Base-by-base conservation (phyloP, 2,329 filamentous ascomycete species). In the Stagonosporopsis cucurbitacearum region DNA sequence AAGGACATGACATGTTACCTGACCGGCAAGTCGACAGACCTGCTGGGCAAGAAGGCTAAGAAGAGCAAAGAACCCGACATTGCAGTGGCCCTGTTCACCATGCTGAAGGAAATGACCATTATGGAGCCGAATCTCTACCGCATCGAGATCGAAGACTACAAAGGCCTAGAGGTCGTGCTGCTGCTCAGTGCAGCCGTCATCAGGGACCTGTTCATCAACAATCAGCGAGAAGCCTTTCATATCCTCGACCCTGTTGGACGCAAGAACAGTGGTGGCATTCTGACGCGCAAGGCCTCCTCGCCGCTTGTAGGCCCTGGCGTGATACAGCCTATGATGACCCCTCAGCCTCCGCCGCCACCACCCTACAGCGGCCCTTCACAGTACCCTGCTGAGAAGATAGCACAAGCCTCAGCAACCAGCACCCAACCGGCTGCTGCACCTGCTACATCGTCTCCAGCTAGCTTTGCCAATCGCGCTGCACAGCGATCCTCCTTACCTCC, bases 71-170 rank as follows among this genome's bases (percentile, higher is more conserved):
- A 99, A 73, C 94, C 95, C 0, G 95, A 98, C 76, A 98, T 98
- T 65, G 93, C 92, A 0, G 83, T 98, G n/a, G 92, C 92, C 2
- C 84, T 98, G 66, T 96, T 93, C 80, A 71, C 72, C 63, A 83
- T 84, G 17, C 81, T 88, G 23, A 88, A 86, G 64, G 90, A 93
- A 65, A 77, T 98, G 55, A 96, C 93, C 2, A 83, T 99, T 37
- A 97, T 98, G 79, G 91, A 99, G 75, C 91, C 94, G 5, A 98
- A 98, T 71, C 82, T 98, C 70, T 88, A 89, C 58, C 84, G 95
- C 6, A 89, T 98, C 11, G 93, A 98, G 39, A 87, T 98, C 59
- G 92, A 99, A 74, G 95, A 99, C 75, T 87, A 89, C 54, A 98
- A 97, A 75, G 95, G 95, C 0, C 80, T 98, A 4, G 95, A 99